These are phyloP conservation scores for Puya raimondii DNA, from an alignment of 176 grass and related monocot genomes.

Conservation along the genomic window DNA sequence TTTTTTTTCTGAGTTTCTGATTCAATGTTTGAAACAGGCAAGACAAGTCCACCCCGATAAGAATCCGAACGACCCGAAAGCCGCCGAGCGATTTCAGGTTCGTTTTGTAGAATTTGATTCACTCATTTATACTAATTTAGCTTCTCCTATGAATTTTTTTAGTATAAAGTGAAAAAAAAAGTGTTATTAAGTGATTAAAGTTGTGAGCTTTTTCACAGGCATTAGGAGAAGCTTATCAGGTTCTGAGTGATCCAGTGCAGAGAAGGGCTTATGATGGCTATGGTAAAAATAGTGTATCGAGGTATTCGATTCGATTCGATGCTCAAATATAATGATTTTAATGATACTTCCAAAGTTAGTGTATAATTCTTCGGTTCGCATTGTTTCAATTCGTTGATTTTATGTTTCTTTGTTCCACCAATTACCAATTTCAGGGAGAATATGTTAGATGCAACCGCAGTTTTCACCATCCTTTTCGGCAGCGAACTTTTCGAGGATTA, in stretches of 20 bases:
- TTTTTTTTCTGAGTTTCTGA: too few relatives aligned
- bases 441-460: constrained; percentile 73
- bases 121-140: too few relatives aligned
- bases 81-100: constrained; percentile 87
- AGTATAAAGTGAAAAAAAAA: too few relatives aligned
- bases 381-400: too few relatives aligned
- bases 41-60: constrained; percentile 84
- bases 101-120: not conserved
- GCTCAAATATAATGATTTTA: too few relatives aligned
- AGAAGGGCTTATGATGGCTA: constrained; percentile 87
- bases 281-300: constrained; percentile 72
- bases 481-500: constrained; percentile 96
- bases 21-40: constrained; percentile 27
- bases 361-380: too few relatives aligned
- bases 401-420: too few relatives aligned
- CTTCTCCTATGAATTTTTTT: too few relatives aligned
- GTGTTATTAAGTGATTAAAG: constrained; percentile 15
- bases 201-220: constrained; percentile 24
- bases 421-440: constrained; percentile 47
- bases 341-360: too few relatives aligned
- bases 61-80: constrained; percentile 60
- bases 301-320: constrained; percentile 22
- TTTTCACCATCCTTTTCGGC: constrained; percentile 91
- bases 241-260: constrained; percentile 78
- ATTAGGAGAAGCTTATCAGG: constrained; percentile 96